phyloP scores from a whole-genome alignment of 192 early-diverging fungal genomes.

The Podila clonocystis region DNA sequence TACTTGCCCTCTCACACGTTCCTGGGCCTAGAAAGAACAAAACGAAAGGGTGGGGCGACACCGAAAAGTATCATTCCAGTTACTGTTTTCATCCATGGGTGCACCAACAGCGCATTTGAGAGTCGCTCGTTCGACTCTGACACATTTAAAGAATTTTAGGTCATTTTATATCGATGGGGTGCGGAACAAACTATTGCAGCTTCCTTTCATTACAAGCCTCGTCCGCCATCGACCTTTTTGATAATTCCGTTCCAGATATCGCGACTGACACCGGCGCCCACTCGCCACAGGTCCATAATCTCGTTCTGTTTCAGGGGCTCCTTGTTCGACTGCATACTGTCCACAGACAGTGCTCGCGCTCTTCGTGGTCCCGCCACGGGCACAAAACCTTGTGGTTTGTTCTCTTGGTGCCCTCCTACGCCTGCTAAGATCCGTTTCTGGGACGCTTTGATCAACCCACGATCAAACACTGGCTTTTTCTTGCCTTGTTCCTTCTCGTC shows the following conservation, averaged over 20 bases:
- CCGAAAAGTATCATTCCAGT: too few species aligned
- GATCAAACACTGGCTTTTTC: conserved; percentile 37
- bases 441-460: conserved; percentile 35
- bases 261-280: conserved; percentile 41
- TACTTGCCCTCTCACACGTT: too few species aligned
- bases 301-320: conserved; percentile 32
- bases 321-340: conserved; percentile 24
- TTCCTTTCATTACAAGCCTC: not conserved
- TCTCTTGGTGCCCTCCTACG: conserved; percentile 10
- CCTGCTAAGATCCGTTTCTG: conserved; percentile 40
- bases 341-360: conserved; percentile 39
- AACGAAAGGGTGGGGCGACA: too few species aligned
- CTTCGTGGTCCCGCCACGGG: conserved; percentile 6
- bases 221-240: conserved; percentile 36
- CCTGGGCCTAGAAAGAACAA: too few species aligned
- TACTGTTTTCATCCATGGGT: too few species aligned
- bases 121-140: not conserved
- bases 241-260: conserved; percentile 46
- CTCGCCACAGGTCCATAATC: conserved; percentile 42
- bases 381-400: not conserved
- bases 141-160: not conserved
- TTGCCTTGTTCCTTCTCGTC: conserved; percentile 11
- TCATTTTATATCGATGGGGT: not conserved
- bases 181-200: not conserved
- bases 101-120: not conserved